Conservation (phyloP, 2,329 filamentous ascomycete species). For the Exserohilum rostratum region DNA sequence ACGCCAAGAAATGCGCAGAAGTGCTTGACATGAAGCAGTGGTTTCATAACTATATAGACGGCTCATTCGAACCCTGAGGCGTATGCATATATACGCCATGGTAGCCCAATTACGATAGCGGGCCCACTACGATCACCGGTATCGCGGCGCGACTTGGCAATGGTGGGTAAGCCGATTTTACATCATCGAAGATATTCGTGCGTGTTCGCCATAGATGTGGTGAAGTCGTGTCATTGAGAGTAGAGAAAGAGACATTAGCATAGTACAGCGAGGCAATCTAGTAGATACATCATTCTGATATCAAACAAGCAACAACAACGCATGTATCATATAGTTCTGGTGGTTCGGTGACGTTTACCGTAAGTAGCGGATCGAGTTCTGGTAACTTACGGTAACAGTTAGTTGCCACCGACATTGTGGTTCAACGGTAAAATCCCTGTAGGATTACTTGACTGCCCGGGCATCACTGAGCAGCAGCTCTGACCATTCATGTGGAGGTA, state of each 20-base stretch:
- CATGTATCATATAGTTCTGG: neutral
- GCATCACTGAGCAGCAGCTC: conserved; percentile 5
- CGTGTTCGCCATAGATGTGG: neutral
- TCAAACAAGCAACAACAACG: neutral
- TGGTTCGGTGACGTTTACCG: conserved; percentile 6
- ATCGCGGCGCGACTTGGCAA: conserved; percentile 6
- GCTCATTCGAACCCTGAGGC: neutral
- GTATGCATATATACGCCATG: neutral
- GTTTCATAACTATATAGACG: neutral
- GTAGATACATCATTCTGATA: neutral
- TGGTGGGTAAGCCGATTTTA: conserved; percentile 4
- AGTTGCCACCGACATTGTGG: conserved; percentile 5
- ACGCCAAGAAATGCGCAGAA: neutral
- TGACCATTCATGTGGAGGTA: neutral
- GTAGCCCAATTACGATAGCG: neutral
- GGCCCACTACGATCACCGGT: neutral
- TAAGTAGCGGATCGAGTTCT: neutral
- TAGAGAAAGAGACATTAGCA: neutral
- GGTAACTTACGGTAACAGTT: conserved; percentile 1
- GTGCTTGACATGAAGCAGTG: neutral
- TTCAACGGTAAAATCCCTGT: neutral
- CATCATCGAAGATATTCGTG: neutral
- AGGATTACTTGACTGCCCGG: conserved; percentile 6
- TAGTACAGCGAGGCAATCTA: too few relatives aligned
- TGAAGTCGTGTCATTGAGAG: neutral